Evolutionary conservation across 305 asterid species (phyloP).

Genomic region (Fraxinus albicans): DNA sequence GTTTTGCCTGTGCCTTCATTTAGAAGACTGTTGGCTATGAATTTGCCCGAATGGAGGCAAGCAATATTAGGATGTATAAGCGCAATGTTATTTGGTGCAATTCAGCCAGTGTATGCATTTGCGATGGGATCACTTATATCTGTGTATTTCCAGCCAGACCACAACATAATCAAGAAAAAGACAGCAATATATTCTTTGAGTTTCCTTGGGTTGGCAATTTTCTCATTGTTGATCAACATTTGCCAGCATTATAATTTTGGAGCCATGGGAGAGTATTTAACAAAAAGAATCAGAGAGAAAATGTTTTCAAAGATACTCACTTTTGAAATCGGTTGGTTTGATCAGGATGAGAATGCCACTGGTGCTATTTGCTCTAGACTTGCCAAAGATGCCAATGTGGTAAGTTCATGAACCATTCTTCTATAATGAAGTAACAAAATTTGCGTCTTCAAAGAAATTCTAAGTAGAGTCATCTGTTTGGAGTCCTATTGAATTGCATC

Average conservation of each 20-base stretch:
- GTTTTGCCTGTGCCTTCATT: slow-evolving; percentile 64
- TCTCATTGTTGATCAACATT: slow-evolving; percentile 60
- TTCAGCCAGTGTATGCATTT: slow-evolving; percentile 79
- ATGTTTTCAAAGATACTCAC: slow-evolving; percentile 91
- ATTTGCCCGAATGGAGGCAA: slow-evolving; percentile 87
- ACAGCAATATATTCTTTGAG: slow-evolving; percentile 50
- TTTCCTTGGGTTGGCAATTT: slow-evolving; percentile 69
- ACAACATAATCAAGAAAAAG: slow-evolving; percentile 57
- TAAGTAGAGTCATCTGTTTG: neutral
- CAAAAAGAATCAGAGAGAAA: slow-evolving; percentile 83
- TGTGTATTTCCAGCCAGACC: slow-evolving; percentile 65
- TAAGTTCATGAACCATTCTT: slow-evolving; percentile 18
- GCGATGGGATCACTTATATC: slow-evolving; percentile 84
- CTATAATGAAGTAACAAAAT: neutral
- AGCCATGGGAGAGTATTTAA: slow-evolving; percentile 88
- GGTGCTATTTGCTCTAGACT: slow-evolving; percentile 94
- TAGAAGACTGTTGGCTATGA: slow-evolving; percentile 75
- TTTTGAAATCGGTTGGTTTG: slow-evolving; percentile 98
- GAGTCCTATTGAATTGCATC: neutral
- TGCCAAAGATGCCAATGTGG: slow-evolving; percentile 96
- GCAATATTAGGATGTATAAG: slow-evolving; percentile 57
- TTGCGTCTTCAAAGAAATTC: neutral
- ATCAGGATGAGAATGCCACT: slow-evolving; percentile 75
- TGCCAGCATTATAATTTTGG: slow-evolving; percentile 85
- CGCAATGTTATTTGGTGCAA: slow-evolving; percentile 73